Evolutionary conservation across 2,329 filamentous ascomycete genomes (phyloP).

Genomic region (Ascochyta fabae): DNA sequence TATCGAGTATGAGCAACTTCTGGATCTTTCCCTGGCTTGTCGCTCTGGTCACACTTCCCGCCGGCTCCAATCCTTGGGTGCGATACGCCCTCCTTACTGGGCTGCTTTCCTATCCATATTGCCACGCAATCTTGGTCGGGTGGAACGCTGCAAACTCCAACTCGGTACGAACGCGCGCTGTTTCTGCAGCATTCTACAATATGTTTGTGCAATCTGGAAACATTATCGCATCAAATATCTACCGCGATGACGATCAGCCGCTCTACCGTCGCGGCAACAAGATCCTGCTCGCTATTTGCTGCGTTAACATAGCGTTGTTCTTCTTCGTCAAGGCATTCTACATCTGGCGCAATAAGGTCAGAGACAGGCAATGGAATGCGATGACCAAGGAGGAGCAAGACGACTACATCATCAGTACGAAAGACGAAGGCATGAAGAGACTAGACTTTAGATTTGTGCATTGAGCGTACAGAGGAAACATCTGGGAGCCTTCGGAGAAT

Average conservation of each 20-base stretch:
- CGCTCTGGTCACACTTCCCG: constrained; percentile 57
- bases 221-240: constrained; percentile 57
- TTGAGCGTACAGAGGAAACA: not conserved
- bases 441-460: constrained; percentile 43
- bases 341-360: constrained; percentile 49
- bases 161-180: constrained; percentile 49
- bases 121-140: constrained; percentile 50
- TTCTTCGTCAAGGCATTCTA: constrained; percentile 51
- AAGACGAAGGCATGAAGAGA: constrained; percentile 39
- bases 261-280: constrained; percentile 53
- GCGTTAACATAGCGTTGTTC: constrained; percentile 43
- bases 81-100: constrained; percentile 60
- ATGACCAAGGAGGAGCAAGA: constrained; percentile 39
- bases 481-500: too few species aligned
- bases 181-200: constrained; percentile 51
- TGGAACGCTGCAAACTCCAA: constrained; percentile 51
- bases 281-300: constrained; percentile 42
- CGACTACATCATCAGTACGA: constrained; percentile 37
- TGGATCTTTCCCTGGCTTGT: constrained; percentile 68
- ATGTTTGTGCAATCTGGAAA: constrained; percentile 57
- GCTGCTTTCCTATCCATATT: constrained; percentile 63
- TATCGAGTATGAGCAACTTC: constrained; percentile 59
- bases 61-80: constrained; percentile 55
- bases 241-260: constrained; percentile 55
- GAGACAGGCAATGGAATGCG: constrained; percentile 36